Evolutionary conservation across 306 rosid species (phyloP).

Genomic region (Crotalaria pallida): DNA sequence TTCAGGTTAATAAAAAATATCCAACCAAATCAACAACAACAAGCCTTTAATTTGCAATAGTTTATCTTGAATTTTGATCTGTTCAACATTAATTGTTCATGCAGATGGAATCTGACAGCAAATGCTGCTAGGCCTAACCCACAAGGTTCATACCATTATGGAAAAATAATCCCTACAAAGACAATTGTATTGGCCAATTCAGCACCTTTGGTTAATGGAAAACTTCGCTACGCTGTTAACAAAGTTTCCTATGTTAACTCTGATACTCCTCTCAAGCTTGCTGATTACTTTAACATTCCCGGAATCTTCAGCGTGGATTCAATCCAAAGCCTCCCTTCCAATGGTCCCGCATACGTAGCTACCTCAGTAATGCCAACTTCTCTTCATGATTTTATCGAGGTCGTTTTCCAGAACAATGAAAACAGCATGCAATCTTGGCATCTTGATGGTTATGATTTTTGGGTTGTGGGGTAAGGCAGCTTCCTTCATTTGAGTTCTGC

Average conservation of each 20-base stretch:
- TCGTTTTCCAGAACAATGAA: slow-evolving; percentile 83
- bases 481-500: background rate
- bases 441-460: slow-evolving; percentile 93
- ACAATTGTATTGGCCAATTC: slow-evolving; percentile 72
- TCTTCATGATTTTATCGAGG: slow-evolving; percentile 80
- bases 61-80: background rate
- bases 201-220: slow-evolving; percentile 69
- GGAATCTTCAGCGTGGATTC: slow-evolving; percentile 62
- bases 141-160: slow-evolving; percentile 95
- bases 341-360: slow-evolving; percentile 46
- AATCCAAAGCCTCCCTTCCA: slow-evolving; percentile 64
- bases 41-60: background rate
- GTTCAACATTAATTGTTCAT: slow-evolving; percentile 9
- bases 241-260: slow-evolving; percentile 66
- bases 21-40: background rate
- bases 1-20: slow-evolving; percentile 41
- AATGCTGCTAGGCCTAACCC: slow-evolving; percentile 99
- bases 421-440: slow-evolving; percentile 77
- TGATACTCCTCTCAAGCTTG: slow-evolving; percentile 92
- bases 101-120: slow-evolving; percentile 95
- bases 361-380: slow-evolving; percentile 54
- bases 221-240: slow-evolving; percentile 71
- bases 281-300: slow-evolving; percentile 87
- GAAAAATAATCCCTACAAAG: slow-evolving; percentile 63
- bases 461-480: slow-evolving; percentile 81